Evolutionary conservation across 2,329 filamentous ascomycete genomes (phyloP).

Genomic region (Fusarium chuoi): DNA sequence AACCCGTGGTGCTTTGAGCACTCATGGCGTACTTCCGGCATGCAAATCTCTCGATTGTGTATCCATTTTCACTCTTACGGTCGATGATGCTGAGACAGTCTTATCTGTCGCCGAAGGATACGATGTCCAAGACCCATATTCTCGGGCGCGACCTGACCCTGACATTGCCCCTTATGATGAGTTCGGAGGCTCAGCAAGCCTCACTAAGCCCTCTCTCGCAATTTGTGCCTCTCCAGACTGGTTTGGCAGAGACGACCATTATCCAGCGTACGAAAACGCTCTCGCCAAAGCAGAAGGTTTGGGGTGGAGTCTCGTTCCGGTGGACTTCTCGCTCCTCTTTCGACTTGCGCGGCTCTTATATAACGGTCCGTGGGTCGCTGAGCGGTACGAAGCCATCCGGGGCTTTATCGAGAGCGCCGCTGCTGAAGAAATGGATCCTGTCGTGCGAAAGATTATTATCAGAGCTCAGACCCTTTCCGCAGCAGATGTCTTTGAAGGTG

Average conservation of each 20-base stretch:
- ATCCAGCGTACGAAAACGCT: conserved; percentile 56
- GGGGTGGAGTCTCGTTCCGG: conserved; percentile 54
- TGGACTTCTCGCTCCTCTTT: conserved; percentile 62
- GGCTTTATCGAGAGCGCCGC: conserved; percentile 53
- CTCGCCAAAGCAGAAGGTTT: conserved; percentile 51
- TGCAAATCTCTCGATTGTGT: conserved; percentile 68
- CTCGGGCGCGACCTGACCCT: conserved; percentile 51
- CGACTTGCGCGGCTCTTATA: conserved; percentile 65
- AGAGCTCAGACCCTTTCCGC: conserved; percentile 54
- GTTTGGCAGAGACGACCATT: conserved; percentile 49
- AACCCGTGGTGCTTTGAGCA: conserved; percentile 63
- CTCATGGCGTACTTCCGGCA: conserved; percentile 62
- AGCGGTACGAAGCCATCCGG: conserved; percentile 64
- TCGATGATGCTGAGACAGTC: conserved; percentile 60
- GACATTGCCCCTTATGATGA: not conserved
- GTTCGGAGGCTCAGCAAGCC: conserved; percentile 46
- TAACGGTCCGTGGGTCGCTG: conserved; percentile 66
- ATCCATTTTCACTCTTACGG: conserved; percentile 61
- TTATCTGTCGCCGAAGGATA: conserved; percentile 60
- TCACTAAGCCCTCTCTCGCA: conserved; percentile 47
- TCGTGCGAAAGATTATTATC: conserved; percentile 51
- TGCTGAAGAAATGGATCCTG: conserved; percentile 48
- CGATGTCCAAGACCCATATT: conserved; percentile 62
- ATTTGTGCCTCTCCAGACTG: conserved; percentile 56
- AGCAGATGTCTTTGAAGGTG: conserved; percentile 57